These are phyloP conservation scores for Aspergillus awamori DNA, from an alignment of 2,329 filamentous ascomycete species.

Conservation along the genomic window DNA sequence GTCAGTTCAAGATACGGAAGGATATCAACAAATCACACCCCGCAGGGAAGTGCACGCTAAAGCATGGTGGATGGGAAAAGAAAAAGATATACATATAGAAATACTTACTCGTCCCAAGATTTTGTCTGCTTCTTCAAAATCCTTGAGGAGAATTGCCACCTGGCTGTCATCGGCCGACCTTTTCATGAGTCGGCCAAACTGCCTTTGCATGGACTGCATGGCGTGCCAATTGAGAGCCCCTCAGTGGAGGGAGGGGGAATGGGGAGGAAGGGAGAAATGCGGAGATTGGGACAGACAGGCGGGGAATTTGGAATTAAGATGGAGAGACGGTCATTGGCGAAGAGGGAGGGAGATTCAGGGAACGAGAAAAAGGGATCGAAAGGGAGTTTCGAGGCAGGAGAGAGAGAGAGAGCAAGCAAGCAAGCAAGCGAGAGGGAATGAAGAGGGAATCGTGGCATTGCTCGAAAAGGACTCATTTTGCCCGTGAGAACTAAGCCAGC, in stretches of 20 bases:
- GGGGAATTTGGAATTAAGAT: not conserved
- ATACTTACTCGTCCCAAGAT: constrained; percentile 68
- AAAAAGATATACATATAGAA: constrained; percentile 1
- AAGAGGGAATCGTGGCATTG: too few relatives aligned
- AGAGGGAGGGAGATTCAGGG: too few relatives aligned
- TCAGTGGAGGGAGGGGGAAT: constrained; percentile 2
- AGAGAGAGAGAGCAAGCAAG: too few relatives aligned
- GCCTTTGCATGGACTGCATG: constrained; percentile 64
- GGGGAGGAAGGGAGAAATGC: not conserved
- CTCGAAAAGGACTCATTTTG: constrained; percentile 2
- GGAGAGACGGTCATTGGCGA: too few relatives aligned
- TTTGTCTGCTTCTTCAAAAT: constrained; percentile 78
- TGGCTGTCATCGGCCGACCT: constrained; percentile 75
- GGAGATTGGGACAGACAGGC: not conserved
- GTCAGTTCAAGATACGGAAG: constrained; percentile 15
- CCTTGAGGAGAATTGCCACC: constrained; percentile 72
- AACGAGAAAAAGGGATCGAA: too few relatives aligned
- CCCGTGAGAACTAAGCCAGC: constrained; percentile 4
- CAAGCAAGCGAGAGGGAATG: too few relatives aligned
- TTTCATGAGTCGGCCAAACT: constrained; percentile 72
- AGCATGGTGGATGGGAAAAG: not conserved
- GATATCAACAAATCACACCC: not conserved
- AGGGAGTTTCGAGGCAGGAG: too few relatives aligned
- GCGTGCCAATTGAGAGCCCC: constrained; percentile 23
- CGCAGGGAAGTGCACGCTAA: not conserved